Conservation (phyloP, 75 land plant species). For the Selaginella tamariscina region DNA sequence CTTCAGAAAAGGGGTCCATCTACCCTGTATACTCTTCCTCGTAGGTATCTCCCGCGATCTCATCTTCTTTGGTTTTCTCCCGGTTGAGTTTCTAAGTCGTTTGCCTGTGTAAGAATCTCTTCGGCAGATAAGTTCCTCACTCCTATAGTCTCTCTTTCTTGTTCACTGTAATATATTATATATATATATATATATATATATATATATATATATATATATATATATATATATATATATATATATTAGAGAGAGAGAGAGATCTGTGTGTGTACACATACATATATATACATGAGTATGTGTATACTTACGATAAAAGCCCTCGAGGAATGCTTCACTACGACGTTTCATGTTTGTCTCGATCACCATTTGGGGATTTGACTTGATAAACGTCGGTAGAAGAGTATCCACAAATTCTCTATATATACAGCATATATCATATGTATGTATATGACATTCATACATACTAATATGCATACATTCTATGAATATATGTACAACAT, state of each 20-base stretch:
- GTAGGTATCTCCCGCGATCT: constrained; percentile 57
- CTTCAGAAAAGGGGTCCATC: constrained; percentile 55
- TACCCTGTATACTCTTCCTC: constrained; percentile 73
- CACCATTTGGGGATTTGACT: constrained; percentile 67
- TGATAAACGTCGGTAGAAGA: constrained; percentile 43
- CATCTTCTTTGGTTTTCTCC: constrained; percentile 61
- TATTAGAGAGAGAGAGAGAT: not conserved
- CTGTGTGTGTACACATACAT: too few relatives aligned
- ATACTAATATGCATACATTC: too few relatives aligned
- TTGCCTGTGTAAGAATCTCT: constrained; percentile 50
- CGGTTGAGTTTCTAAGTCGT: constrained; percentile 59
- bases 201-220: too few relatives aligned
- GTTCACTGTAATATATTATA: too few relatives aligned
- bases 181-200: too few relatives aligned
- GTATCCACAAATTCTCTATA: constrained; percentile 63
- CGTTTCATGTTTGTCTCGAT: constrained; percentile 46
- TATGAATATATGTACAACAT: too few relatives aligned
- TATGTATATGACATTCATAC: too few relatives aligned
- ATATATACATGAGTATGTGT: too few relatives aligned
- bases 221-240: too few relatives aligned
- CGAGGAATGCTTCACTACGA: constrained; percentile 60
- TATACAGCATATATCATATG: not conserved
- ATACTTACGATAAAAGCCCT: constrained; percentile 53
- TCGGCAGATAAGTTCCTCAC: constrained; percentile 54
- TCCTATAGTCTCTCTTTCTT: constrained; percentile 49